Conservation (phyloP, 2,329 filamentous ascomycete species). For the Massarina eburnea region DNA sequence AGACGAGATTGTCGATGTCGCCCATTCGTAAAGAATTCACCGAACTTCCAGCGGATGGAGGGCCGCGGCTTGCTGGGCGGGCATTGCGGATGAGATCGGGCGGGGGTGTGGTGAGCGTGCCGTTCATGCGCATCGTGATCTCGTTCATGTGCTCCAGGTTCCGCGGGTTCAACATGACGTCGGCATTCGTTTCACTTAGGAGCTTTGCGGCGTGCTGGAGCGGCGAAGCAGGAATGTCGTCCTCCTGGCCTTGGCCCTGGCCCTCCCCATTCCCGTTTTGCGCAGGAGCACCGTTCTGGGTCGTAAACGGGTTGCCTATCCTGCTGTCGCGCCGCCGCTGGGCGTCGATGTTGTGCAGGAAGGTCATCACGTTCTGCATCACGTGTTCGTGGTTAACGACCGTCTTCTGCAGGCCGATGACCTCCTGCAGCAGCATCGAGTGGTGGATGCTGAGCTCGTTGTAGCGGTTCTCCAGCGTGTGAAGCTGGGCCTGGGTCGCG, state of each 20-base stretch:
- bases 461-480: slow-evolving; percentile 81
- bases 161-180: slow-evolving; percentile 64
- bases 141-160: slow-evolving; percentile 67
- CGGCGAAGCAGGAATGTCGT: slow-evolving; percentile 67
- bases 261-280: slow-evolving; percentile 47
- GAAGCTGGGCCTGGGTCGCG: slow-evolving; percentile 89
- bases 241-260: slow-evolving; percentile 51
- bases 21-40: slow-evolving; percentile 56
- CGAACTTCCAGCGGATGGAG: slow-evolving; percentile 51
- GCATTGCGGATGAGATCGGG: slow-evolving; percentile 55
- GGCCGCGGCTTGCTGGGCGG: slow-evolving; percentile 49
- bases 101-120: slow-evolving; percentile 59
- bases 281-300: slow-evolving; percentile 38
- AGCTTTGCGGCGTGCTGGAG: slow-evolving; percentile 69
- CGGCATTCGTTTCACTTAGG: slow-evolving; percentile 65
- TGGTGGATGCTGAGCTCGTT: slow-evolving; percentile 72
- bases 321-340: slow-evolving; percentile 65
- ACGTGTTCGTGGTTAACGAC: slow-evolving; percentile 72
- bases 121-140: slow-evolving; percentile 56
- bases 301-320: slow-evolving; percentile 44
- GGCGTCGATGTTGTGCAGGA: slow-evolving; percentile 65
- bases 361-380: slow-evolving; percentile 71
- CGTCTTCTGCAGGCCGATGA: slow-evolving; percentile 67
- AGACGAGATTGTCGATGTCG: slow-evolving; percentile 74
- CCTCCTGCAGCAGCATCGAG: slow-evolving; percentile 64